These are phyloP conservation scores for Hymenoscyphus fraxineus DNA, from an alignment of 2,329 filamentous ascomycete genomes.

Conservation along the genomic window DNA sequence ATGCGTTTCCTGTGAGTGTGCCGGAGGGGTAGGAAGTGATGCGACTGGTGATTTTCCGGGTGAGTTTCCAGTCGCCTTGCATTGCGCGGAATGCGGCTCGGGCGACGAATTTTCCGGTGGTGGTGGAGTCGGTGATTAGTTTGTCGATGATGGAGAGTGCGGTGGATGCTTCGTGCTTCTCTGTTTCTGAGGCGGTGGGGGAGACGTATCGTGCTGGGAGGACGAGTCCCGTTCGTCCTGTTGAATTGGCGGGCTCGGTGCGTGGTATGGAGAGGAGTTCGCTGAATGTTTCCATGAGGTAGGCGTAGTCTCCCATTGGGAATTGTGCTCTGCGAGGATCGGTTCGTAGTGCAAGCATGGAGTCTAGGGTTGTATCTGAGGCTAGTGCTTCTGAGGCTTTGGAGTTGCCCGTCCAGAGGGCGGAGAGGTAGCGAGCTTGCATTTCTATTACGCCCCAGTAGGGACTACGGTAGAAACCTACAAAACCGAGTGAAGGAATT, in stretches of 20 bases:
- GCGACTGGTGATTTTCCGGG: constrained; percentile 51
- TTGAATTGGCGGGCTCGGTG: constrained; percentile 34
- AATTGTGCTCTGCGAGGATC: constrained; percentile 57
- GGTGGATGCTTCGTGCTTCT: constrained; percentile 44
- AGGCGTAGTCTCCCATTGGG: constrained; percentile 79
- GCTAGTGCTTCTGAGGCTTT: constrained; percentile 27
- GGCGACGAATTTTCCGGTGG: constrained; percentile 50
- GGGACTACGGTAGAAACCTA: constrained; percentile 79
- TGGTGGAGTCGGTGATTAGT: constrained; percentile 21
- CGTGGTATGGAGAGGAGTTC: constrained; percentile 51
- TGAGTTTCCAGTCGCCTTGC: constrained; percentile 65
- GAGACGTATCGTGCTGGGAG: constrained; percentile 44
- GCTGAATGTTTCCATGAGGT: constrained; percentile 68
- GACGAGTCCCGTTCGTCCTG: constrained; percentile 40
- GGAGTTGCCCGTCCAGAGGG: constrained; percentile 48
- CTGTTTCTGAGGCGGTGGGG: constrained; percentile 39
- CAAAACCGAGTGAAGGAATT: constrained; percentile 66
- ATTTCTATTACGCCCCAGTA: constrained; percentile 88
- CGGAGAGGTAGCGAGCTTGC: constrained; percentile 68
- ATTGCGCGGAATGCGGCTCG: constrained; percentile 67
- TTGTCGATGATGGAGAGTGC: constrained; percentile 34
- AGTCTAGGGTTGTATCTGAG: constrained; percentile 24
- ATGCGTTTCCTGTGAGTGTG: constrained; percentile 59
- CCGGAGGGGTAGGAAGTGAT: constrained; percentile 60
- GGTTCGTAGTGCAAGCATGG: constrained; percentile 31